These are phyloP conservation scores for Hirschfeldia incana DNA, from an alignment of 345 rosid species.

Conservation along the genomic window DNA sequence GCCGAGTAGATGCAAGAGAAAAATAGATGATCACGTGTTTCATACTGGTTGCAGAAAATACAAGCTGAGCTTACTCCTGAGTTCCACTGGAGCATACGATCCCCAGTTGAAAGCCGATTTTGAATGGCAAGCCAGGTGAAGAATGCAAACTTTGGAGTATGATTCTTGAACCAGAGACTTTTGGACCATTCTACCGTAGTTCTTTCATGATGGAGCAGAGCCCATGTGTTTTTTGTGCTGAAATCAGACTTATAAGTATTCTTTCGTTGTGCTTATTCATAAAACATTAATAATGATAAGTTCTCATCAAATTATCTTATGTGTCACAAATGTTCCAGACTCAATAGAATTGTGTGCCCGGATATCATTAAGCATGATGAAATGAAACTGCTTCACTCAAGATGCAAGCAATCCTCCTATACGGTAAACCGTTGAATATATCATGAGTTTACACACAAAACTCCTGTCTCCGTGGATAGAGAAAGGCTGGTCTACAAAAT, in stretches of 20 bases:
- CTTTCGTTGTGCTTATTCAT: not conserved
- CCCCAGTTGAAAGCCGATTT: not conserved
- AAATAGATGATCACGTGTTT: not conserved
- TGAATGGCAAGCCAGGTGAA: not conserved
- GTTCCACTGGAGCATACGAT: not conserved
- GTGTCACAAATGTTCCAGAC: not conserved
- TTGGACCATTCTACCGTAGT: not conserved
- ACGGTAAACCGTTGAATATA: too few relatives aligned
- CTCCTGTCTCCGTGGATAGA: too few relatives aligned
- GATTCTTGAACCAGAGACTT: not conserved
- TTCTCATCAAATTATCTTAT: not conserved
- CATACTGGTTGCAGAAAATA: not conserved
- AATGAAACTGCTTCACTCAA: too few relatives aligned
- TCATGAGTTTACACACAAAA: too few relatives aligned
- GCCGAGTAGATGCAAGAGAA: not conserved
- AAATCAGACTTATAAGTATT: not conserved
- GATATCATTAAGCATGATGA: too few relatives aligned
- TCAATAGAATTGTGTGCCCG: too few relatives aligned
- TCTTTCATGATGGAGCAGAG: not conserved
- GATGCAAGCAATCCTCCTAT: too few relatives aligned
- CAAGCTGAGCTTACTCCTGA: not conserved
- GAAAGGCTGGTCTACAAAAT: too few relatives aligned
- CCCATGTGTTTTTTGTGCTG: not conserved
- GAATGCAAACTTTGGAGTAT: too few relatives aligned
- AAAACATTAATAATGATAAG: not conserved